A percentile compares a stretch with the other conserved stretches of the same genome.
These are phyloP conservation scores for Phytophthora pistaciae DNA, from an alignment of 352 stramenopile genomes.

Conservation along the genomic window DNA sequence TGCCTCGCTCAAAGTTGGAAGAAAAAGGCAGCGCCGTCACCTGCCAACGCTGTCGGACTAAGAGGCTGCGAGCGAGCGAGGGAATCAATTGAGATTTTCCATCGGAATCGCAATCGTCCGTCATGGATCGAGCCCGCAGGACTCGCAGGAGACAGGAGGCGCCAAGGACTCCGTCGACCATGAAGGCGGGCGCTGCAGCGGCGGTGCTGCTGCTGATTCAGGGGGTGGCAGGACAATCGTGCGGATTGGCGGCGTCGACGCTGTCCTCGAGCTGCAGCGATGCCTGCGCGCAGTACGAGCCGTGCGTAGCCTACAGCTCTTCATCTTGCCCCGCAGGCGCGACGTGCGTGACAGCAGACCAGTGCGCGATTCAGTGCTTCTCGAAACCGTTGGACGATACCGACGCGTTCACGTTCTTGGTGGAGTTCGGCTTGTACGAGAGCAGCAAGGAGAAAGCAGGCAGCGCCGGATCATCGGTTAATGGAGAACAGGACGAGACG, in stretches of 20 bases:
- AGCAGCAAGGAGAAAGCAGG: constrained; percentile 20
- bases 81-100: constrained; percentile 29
- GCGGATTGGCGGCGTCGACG: constrained; percentile 26
- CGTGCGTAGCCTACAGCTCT: constrained; percentile 56
- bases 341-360: constrained; percentile 27
- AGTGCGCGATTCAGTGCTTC: constrained; percentile 67
- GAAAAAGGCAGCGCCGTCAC: constrained; percentile 36
- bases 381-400: constrained; percentile 31
- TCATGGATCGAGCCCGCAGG: constrained; percentile 19
- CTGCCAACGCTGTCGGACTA: constrained; percentile 23
- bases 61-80: constrained; percentile 1
- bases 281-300: constrained; percentile 51
- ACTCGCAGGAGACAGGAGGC: constrained; percentile 22
- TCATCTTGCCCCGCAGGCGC: constrained; percentile 34
- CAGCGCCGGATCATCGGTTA: constrained; percentile 20
- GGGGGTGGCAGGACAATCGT: constrained; percentile 19
- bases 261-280: constrained; percentile 58
- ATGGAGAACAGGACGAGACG: constrained; percentile 30
- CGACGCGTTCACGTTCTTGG: constrained; percentile 58
- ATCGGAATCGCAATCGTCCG: constrained; percentile 1
- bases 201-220: constrained; percentile 31
- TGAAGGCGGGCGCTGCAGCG: constrained; percentile 17
- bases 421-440: constrained; percentile 60
- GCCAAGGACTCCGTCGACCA: not conserved
- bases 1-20: constrained; percentile 33